Percentiles rank a stretch among this genome's conserved stretches.
Conservation (phyloP, 1,284 basidiomycete genomes). For the Cryptococcus floricola region DNA sequence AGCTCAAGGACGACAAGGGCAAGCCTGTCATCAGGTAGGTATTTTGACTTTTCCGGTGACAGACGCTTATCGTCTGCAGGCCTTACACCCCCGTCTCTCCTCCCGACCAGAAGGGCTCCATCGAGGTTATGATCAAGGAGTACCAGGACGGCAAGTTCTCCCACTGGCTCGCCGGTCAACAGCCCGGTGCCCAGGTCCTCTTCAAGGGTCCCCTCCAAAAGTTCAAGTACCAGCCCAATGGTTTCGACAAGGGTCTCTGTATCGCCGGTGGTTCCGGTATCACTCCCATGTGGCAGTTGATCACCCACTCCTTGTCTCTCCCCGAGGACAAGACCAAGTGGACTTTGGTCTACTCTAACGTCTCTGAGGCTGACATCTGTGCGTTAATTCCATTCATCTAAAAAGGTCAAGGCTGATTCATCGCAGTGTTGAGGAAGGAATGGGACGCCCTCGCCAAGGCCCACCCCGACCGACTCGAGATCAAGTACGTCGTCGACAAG, state of each 20-base stretch:
- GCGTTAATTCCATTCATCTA: slow-evolving; percentile 6
- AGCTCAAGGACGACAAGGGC: slow-evolving; percentile 65
- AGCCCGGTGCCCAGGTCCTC: slow-evolving; percentile 75
- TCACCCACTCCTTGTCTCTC: slow-evolving; percentile 64
- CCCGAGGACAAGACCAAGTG: slow-evolving; percentile 90
- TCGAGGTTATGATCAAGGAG: slow-evolving; percentile 81
- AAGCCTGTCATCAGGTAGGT: slow-evolving; percentile 75
- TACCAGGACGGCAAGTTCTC: slow-evolving; percentile 70
- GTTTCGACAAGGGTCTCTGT: slow-evolving; percentile 78
- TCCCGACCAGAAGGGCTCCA: slow-evolving; percentile 66
- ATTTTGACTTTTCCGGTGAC: not conserved
- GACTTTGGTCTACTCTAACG: slow-evolving; percentile 86
- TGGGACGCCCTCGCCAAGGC: slow-evolving; percentile 70
- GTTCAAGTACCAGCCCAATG: slow-evolving; percentile 77
- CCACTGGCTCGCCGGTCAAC: slow-evolving; percentile 65
- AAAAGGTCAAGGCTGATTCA: slow-evolving; percentile 2
- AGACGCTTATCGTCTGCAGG: slow-evolving; percentile 11
- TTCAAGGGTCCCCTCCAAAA: slow-evolving; percentile 90
- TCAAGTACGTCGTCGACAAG: slow-evolving; percentile 85
- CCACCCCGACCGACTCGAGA: slow-evolving; percentile 64
- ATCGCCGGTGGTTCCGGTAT: slow-evolving; percentile 67
- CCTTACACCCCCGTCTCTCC: slow-evolving; percentile 81
- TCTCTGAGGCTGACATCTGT: slow-evolving; percentile 82
- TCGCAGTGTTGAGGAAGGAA: slow-evolving; percentile 66
- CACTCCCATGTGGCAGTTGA: slow-evolving; percentile 57